Base-by-base conservation (phyloP, 1,284 basidiomycete genomes). In the Irpex rosettiformis region DNA sequence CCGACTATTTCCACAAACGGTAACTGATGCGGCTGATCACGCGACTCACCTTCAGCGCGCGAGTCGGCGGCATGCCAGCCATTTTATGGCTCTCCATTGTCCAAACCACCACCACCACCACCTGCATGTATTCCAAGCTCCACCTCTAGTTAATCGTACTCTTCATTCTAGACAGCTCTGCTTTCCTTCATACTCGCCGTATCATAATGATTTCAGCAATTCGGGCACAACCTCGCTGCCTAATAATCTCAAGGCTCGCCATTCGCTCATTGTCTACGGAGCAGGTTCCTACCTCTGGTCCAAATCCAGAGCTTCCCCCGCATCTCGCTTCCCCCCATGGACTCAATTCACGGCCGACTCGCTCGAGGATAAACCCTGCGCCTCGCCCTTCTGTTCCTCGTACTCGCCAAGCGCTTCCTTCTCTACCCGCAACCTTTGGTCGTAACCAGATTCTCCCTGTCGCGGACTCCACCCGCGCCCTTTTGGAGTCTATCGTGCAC, bases 401-500 rank as follows among this genome's bases (percentile, higher is more conserved):
- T 58, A 70, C 75, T 22, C 78, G 75, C 52, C 72, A 74, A 37
- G 68, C 71, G 11, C 73, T 85, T 0, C 79, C 84, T 1, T 72
- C 74, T 18, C 80, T 92, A 13, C 90, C 91, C 0, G 77, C 86
- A 1, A 78, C 79, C 0, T 93, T 93, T 71, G 91, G 91, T n/a
- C 78, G 81, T 43, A 93, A 94, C 71, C 91, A 94, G 72, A 76
- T 91, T 10, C 78, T 93, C 1, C 82, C 86, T 0, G 89, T 93
- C 4, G 79, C 89, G 6, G 86, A 88, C 69, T 84, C 86, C 29
- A 92, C 89, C 2, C 82, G 90, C 16, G 84, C 85, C 3, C 77
- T 93, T n/a, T 79, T 94, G 21, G 88, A 93, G 69, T 78, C 79
- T 57, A 88, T 94, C 59, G 85, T 94, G 51, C 74, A 77, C 24